Evolutionary conservation across 2,329 filamentous ascomycete species (phyloP).

Genomic region (Bipolaris oryzae): DNA sequence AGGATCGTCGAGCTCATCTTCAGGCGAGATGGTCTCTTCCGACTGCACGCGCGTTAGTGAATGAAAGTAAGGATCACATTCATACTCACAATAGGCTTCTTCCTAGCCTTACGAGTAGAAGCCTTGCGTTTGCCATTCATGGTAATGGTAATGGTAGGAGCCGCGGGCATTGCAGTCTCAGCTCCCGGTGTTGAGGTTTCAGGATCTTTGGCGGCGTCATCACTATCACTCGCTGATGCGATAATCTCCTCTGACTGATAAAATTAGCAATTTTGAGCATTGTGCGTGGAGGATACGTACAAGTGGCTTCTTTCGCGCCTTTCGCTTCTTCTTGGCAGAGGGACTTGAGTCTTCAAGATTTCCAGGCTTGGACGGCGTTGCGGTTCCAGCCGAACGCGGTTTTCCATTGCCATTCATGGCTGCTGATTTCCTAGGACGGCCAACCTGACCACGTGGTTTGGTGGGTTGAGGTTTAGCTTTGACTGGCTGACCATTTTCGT

Average conservation of each 20-base stretch:
- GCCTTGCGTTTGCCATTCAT: slow-evolving; percentile 36
- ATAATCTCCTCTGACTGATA: slow-evolving; percentile 39
- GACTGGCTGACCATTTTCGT: slow-evolving; percentile 27
- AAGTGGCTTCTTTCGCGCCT: slow-evolving; percentile 37
- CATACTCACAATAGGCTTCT: slow-evolving; percentile 39
- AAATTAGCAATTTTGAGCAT: slow-evolving; percentile 16
- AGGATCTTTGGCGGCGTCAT: slow-evolving; percentile 26
- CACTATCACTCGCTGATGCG: slow-evolving; percentile 35
- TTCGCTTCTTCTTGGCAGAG: slow-evolving; percentile 39
- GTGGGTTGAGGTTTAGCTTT: slow-evolving; percentile 27
- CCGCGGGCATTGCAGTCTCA: slow-evolving; percentile 18
- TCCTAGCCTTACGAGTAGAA: slow-evolving; percentile 32
- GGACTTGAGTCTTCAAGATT: slow-evolving; percentile 28
- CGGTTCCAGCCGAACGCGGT: slow-evolving; percentile 20
- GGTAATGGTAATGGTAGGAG: slow-evolving; percentile 16
- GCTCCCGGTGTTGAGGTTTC: slow-evolving; percentile 14
- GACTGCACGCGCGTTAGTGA: slow-evolving; percentile 26
- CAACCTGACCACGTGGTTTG: slow-evolving; percentile 27
- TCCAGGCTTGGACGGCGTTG: slow-evolving; percentile 22
- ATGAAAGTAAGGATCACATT: not conserved
- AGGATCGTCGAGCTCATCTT: slow-evolving; percentile 37
- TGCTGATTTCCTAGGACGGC: slow-evolving; percentile 34
- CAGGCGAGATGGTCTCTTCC: slow-evolving; percentile 37
- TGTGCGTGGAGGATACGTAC: slow-evolving; percentile 18
- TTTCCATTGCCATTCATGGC: slow-evolving; percentile 34